These are phyloP conservation scores for Leccinum subrobustum DNA, from an alignment of 1,284 basidiomycete species.

Conservation along the genomic window DNA sequence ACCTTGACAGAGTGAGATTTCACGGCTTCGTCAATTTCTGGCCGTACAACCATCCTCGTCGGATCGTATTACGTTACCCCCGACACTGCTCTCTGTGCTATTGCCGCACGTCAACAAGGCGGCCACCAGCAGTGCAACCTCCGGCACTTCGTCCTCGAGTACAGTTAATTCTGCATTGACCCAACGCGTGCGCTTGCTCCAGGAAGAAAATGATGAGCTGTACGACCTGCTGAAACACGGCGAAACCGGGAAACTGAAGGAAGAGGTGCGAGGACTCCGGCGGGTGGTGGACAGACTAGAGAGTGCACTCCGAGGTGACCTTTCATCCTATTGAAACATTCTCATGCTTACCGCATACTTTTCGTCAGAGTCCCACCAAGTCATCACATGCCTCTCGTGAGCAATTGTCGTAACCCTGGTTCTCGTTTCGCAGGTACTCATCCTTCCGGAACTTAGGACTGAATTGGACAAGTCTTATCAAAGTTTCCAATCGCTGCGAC, in stretches of 20 bases:
- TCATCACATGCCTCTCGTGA: slow-evolving; percentile 68
- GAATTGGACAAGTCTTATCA: slow-evolving; percentile 76
- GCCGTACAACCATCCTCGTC: slow-evolving; percentile 55
- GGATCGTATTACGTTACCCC: slow-evolving; percentile 64
- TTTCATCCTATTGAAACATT: background rate
- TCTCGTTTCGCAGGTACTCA: slow-evolving; percentile 13
- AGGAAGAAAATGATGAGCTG: slow-evolving; percentile 81
- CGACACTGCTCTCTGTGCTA: slow-evolving; percentile 63
- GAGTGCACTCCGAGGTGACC: slow-evolving; percentile 67
- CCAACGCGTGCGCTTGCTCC: slow-evolving; percentile 65
- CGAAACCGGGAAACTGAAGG: slow-evolving; percentile 73
- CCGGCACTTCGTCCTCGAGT: slow-evolving; percentile 43
- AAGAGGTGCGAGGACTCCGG: slow-evolving; percentile 70
- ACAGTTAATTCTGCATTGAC: slow-evolving; percentile 69
- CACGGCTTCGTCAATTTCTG: slow-evolving; percentile 61
- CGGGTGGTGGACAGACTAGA: slow-evolving; percentile 67
- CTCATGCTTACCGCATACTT: slow-evolving; percentile 4
- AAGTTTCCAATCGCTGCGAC: slow-evolving; percentile 47
- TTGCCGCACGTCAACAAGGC: slow-evolving; percentile 58
- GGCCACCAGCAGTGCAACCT: slow-evolving; percentile 27
- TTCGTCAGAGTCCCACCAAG: slow-evolving; percentile 66
- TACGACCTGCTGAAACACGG: slow-evolving; percentile 68
- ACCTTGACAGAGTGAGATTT: slow-evolving; percentile 61
- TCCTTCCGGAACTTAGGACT: slow-evolving; percentile 35
- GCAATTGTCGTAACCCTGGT: slow-evolving; percentile 30